Percentiles rank a stretch among this genome's conserved stretches.
Evolutionary conservation across 768 basidiomycete species (phyloP).

Genomic region (Phlebiopsis gigantea): DNA sequence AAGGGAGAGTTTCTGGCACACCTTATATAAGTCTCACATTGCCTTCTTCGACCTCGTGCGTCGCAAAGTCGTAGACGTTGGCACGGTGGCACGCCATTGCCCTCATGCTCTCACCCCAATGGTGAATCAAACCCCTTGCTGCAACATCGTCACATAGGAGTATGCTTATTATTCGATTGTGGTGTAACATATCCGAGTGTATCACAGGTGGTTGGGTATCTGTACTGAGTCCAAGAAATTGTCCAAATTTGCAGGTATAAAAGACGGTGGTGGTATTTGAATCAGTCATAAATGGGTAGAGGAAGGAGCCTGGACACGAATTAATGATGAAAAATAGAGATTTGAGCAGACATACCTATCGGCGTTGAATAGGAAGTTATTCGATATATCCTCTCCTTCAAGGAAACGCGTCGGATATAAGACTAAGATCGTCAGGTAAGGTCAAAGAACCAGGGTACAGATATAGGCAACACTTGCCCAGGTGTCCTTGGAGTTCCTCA

Average conservation of each 20-base stretch:
- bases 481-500: constrained; percentile 72
- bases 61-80: too few species aligned
- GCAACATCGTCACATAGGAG: too few species aligned
- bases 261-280: background rate
- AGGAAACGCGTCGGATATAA: constrained; percentile 81
- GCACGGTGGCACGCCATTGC: too few species aligned
- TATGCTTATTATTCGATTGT: background rate
- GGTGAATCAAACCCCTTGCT: too few species aligned
- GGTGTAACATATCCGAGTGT: background rate
- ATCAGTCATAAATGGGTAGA: constrained; percentile 65
- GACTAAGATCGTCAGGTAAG: constrained; percentile 40
- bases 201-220: background rate
- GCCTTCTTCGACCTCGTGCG: too few species aligned
- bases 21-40: too few species aligned
- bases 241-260: background rate
- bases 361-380: constrained; percentile 91
- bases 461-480: constrained; percentile 53
- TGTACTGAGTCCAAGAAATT: too few species aligned
- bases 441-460: background rate
- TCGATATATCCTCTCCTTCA: constrained; percentile 87
- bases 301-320: constrained; percentile 50
- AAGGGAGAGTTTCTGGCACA: too few species aligned
- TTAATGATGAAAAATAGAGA: constrained; percentile 4
- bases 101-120: too few species aligned
- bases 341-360: constrained; percentile 53